phyloP scores from a whole-genome alignment of 2,329 filamentous ascomycete species.

The Xylariaceae sp. region DNA sequence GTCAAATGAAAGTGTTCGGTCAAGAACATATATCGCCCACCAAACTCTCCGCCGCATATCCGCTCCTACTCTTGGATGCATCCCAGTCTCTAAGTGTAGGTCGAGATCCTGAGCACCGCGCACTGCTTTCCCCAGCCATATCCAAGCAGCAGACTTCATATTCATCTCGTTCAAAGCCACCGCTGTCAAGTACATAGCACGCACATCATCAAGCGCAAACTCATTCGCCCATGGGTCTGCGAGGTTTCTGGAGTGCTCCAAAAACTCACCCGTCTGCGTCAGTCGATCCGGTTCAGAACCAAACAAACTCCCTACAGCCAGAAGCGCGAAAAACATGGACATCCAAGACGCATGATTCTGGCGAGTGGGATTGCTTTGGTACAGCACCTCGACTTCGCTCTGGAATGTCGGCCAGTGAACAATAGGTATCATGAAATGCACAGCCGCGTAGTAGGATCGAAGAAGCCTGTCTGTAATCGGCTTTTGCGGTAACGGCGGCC shows the following conservation, averaged over 20 bases:
- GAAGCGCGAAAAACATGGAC: slow-evolving; percentile 74
- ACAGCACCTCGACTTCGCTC: slow-evolving; percentile 71
- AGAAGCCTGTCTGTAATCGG: slow-evolving; percentile 68
- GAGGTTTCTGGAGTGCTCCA: slow-evolving; percentile 66
- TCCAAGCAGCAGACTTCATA: slow-evolving; percentile 77
- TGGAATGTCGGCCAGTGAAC: slow-evolving; percentile 85
- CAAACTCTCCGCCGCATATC: slow-evolving; percentile 86
- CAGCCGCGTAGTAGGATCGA: slow-evolving; percentile 68
- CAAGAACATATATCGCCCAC: slow-evolving; percentile 92
- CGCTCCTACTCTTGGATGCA: slow-evolving; percentile 70
- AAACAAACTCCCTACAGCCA: slow-evolving; percentile 80
- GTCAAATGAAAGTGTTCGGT: slow-evolving; percentile 76
- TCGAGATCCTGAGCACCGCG: slow-evolving; percentile 80
- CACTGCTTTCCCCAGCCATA: slow-evolving; percentile 77
- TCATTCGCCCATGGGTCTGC: slow-evolving; percentile 81
- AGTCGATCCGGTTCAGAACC: slow-evolving; percentile 54
- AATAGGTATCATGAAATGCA: slow-evolving; percentile 79
- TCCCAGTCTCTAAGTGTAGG: slow-evolving; percentile 69
- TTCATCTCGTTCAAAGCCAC: slow-evolving; percentile 85
- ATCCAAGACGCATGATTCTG: slow-evolving; percentile 66
- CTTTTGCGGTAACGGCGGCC: slow-evolving; percentile 67
- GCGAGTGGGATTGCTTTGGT: slow-evolving; percentile 59
- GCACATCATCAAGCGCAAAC: slow-evolving; percentile 70
- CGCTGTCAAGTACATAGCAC: slow-evolving; percentile 67
- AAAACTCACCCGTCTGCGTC: slow-evolving; percentile 55